Percentiles rank a stretch among this genome's conserved stretches.
Conservation (phyloP, 2,329 filamentous ascomycete species). For the Phaeosphaeria sp. region DNA sequence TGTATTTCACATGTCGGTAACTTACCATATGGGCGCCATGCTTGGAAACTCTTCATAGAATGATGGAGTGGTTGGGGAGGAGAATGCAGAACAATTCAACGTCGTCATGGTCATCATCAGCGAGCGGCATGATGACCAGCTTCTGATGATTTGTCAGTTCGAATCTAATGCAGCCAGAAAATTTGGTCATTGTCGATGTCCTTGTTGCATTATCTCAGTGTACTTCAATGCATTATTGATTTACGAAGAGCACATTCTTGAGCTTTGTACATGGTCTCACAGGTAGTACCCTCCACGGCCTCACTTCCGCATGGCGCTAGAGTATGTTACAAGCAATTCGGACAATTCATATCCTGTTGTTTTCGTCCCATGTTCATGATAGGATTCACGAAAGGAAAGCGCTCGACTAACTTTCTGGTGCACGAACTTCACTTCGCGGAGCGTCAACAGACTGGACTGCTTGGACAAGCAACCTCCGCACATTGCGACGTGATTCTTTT, state of each 20-base stretch:
- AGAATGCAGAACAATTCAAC: slow-evolving; percentile 27
- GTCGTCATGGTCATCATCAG: slow-evolving; percentile 16
- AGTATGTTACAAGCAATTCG: too few species aligned
- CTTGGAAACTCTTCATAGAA: slow-evolving; percentile 15
- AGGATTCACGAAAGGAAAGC: not conserved
- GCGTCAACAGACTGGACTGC: slow-evolving; percentile 14
- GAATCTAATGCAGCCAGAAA: too few species aligned
- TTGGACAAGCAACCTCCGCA: slow-evolving; percentile 26
- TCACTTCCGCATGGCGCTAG: too few species aligned
- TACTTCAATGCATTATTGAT: too few species aligned
- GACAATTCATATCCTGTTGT: too few species aligned
- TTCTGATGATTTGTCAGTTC: slow-evolving; percentile 17
- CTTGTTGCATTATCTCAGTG: too few species aligned
- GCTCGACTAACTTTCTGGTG: slow-evolving; percentile 11
- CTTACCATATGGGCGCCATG: slow-evolving; percentile 23
- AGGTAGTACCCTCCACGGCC: too few species aligned
- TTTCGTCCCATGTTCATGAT: too few species aligned
- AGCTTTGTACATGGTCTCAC: too few species aligned
- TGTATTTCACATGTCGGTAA: too few species aligned
- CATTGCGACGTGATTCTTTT: slow-evolving; percentile 16
- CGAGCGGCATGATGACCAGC: slow-evolving; percentile 24
- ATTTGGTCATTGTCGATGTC: too few species aligned
- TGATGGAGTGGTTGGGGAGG: slow-evolving; percentile 20
- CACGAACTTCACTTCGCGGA: slow-evolving; percentile 21
- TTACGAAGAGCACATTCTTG: too few species aligned